Conservation (phyloP, 176 grass and related monocot genomes). For the Avena sativa region DNA sequence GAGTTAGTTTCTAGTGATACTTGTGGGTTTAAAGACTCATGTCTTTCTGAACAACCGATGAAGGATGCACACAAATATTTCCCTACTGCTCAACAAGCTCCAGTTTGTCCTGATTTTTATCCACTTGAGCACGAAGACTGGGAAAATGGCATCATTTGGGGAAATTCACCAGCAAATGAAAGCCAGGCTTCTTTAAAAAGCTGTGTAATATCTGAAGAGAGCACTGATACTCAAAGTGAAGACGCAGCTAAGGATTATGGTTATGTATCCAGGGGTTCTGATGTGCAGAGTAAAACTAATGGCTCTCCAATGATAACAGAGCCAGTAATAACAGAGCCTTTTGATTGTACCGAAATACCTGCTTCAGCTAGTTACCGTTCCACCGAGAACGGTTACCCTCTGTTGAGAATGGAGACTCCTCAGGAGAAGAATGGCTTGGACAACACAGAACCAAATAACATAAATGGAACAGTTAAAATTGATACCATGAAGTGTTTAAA, state of each 20-base stretch:
- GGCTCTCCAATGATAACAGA: conserved; percentile 29
- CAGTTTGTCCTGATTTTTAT: conserved; percentile 87
- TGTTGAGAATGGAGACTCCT: conserved; percentile 39
- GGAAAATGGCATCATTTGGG: conserved; percentile 93
- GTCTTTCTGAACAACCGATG: conserved; percentile 86
- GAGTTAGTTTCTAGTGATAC: conserved; percentile 60
- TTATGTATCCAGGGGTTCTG: conserved; percentile 13
- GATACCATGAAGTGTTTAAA: conserved; percentile 55
- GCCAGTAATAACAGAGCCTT: conserved; percentile 29
- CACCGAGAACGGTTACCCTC: conserved; percentile 35
- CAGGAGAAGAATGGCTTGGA: conserved; percentile 45
- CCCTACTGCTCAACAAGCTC: conserved; percentile 40
- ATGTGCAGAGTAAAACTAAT: conserved; percentile 46
- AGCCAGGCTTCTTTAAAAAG: conserved; percentile 55
- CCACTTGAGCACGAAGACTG: conserved; percentile 89
- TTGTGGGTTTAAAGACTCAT: conserved; percentile 47
- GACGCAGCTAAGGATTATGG: conserved; percentile 42
- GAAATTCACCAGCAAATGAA: conserved; percentile 76
- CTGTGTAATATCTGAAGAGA: conserved; percentile 71
- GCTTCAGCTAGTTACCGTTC: conserved; percentile 50
- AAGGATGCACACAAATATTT: conserved; percentile 57
- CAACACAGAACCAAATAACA: conserved; percentile 33
- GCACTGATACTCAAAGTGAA: conserved; percentile 43
- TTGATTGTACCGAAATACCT: conserved; percentile 54
- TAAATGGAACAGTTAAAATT: conserved; percentile 54